phyloP scores from a whole-genome alignment of 768 basidiomycete genomes.

The Mycena polygramma region DNA sequence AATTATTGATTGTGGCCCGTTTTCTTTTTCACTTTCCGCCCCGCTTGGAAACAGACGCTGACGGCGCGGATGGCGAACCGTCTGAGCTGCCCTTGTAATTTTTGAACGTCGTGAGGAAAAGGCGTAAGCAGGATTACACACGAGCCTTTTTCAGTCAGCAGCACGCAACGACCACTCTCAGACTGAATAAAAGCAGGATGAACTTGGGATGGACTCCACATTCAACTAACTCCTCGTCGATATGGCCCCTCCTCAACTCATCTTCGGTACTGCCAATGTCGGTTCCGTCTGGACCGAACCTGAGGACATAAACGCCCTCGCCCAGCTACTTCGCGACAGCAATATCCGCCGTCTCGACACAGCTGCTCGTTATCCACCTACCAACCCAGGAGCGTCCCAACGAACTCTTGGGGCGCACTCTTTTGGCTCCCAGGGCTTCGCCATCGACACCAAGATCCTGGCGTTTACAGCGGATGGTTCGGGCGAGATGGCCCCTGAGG shows the following conservation, averaged over 20 bases:
- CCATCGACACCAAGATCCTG: constrained; percentile 4
- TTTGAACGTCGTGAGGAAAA: no score
- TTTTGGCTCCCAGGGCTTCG: constrained; percentile 1
- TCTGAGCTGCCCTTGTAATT: no score
- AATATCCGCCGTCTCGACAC: not conserved
- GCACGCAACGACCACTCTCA: no score
- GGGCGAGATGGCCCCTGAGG: not conserved
- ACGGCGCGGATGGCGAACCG: no score
- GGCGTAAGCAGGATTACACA: no score
- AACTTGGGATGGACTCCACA: no score
- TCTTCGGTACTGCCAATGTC: constrained; percentile 4
- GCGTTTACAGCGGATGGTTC: constrained; percentile 4
- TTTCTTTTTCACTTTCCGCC: not conserved
- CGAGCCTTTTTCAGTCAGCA: no score
- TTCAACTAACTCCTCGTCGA: not conserved
- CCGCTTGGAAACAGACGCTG: no score
- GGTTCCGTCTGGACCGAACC: constrained; percentile 2
- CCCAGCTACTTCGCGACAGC: not conserved
- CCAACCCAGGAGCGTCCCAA: not conserved
- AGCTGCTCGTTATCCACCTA: constrained; percentile 3
- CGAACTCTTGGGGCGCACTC: constrained; percentile 5
- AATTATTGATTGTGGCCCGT: not conserved
- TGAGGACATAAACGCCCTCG: not conserved
- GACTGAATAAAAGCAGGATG: no score
- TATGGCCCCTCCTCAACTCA: constrained; percentile 7